Evolutionary conservation across 2,329 filamentous ascomycete species (phyloP).

Genomic region (Diaporthe vaccinii): DNA sequence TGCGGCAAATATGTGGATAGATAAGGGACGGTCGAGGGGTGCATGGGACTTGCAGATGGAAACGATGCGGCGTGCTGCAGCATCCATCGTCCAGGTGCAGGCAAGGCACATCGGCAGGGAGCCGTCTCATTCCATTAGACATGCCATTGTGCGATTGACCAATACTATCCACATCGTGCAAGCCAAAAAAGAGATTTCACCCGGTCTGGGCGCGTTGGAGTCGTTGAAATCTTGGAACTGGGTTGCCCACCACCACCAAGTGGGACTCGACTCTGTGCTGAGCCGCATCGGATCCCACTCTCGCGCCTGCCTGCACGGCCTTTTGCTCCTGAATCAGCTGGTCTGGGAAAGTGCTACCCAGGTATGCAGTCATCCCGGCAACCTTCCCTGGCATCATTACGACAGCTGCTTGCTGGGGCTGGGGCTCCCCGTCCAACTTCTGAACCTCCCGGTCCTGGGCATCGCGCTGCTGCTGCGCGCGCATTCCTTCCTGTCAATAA

Average conservation of each 20-base stretch:
- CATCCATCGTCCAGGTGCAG: not conserved
- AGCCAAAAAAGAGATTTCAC: slow-evolving; percentile 16
- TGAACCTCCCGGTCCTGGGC: slow-evolving; percentile 1
- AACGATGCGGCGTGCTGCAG: not conserved
- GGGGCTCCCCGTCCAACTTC: slow-evolving; percentile 28
- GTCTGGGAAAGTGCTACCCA: slow-evolving; percentile 16
- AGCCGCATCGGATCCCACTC: slow-evolving; percentile 24
- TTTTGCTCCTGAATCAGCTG: slow-evolving; percentile 17
- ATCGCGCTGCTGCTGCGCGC: slow-evolving; percentile 33
- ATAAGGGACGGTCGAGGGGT: slow-evolving; percentile 26
- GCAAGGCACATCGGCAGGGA: slow-evolving; percentile 2
- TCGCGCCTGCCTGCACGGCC: slow-evolving; percentile 32
- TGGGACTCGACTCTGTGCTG: not conserved
- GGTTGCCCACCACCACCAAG: slow-evolving; percentile 1
- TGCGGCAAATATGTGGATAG: slow-evolving; percentile 30
- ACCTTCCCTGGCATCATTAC: slow-evolving; percentile 23
- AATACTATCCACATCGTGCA: slow-evolving; percentile 1
- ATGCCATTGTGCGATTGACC: slow-evolving; percentile 2
- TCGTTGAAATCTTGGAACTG: slow-evolving; percentile 36
- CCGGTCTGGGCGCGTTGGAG: not conserved
- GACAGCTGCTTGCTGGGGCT: slow-evolving; percentile 25
- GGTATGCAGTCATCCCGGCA: slow-evolving; percentile 30
- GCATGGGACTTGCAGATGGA: not conserved
- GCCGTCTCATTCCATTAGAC: not conserved
- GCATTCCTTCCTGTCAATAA: slow-evolving; percentile 37